Evolutionary conservation across 345 rosid genomes (phyloP).

Genomic region (Cardamine resedifolia): DNA sequence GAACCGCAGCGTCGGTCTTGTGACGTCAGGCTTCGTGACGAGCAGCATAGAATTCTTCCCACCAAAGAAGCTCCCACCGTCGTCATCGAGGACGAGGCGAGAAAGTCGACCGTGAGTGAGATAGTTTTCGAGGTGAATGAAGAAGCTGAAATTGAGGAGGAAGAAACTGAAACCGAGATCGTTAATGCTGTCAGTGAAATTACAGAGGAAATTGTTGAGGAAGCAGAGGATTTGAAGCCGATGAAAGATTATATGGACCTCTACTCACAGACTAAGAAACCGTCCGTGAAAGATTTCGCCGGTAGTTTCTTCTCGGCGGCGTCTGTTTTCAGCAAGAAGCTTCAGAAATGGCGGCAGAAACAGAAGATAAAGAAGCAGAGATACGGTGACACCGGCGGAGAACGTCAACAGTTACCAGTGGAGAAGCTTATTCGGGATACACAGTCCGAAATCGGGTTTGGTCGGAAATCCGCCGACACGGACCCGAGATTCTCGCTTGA

Average conservation of each 20-base stretch:
- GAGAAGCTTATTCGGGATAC: not conserved
- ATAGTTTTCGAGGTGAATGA: slow-evolving; percentile 49
- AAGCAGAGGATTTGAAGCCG: slow-evolving; percentile 62
- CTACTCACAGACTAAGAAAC: slow-evolving; percentile 60
- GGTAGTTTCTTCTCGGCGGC: slow-evolving; percentile 96
- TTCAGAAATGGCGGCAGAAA: slow-evolving; percentile 91
- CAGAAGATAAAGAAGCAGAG: slow-evolving; percentile 76
- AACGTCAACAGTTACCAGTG: slow-evolving; percentile 39
- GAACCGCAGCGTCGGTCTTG: slow-evolving; percentile 98
- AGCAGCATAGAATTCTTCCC: slow-evolving; percentile 46
- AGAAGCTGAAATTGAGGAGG: slow-evolving; percentile 41
- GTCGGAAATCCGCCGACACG: slow-evolving; percentile 86
- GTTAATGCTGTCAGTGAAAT: slow-evolving; percentile 46
- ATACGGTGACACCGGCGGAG: slow-evolving; percentile 30
- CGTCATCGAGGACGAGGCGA: slow-evolving; percentile 44
- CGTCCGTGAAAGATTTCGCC: slow-evolving; percentile 47
- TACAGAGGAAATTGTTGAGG: slow-evolving; percentile 48
- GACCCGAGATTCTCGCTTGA: slow-evolving; percentile 70
- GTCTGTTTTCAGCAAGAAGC: slow-evolving; percentile 87
- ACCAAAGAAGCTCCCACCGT: slow-evolving; percentile 32
- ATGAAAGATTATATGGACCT: slow-evolving; percentile 97
- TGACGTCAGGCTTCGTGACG: slow-evolving; percentile 85
- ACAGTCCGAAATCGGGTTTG: slow-evolving; percentile 74
- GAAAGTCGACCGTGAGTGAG: slow-evolving; percentile 43
- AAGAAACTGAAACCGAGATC: slow-evolving; percentile 34